phyloP scores from a whole-genome alignment of 345 rosid genomes.

The Eucalyptus sp. region DNA sequence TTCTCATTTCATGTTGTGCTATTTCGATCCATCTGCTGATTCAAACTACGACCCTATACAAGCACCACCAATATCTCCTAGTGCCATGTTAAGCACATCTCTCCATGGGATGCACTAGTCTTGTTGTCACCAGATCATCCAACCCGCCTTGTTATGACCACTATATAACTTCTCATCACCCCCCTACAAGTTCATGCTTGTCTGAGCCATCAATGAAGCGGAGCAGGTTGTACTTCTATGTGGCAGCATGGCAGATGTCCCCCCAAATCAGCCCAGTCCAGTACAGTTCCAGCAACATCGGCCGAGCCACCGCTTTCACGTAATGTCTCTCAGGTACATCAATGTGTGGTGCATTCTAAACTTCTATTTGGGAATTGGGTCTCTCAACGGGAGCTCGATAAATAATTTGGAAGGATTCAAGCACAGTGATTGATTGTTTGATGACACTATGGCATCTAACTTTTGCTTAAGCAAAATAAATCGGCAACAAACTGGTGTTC shows the following conservation, averaged over 20 bases:
- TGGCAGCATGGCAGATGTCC: conserved; percentile 40
- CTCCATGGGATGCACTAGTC: conserved; percentile 20
- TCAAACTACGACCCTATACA: conserved; percentile 10
- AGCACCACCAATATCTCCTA: conserved; percentile 27
- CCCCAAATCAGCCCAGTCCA: conserved; percentile 48
- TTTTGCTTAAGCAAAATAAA: not conserved
- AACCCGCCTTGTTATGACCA: conserved; percentile 45
- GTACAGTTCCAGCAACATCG: conserved; percentile 37
- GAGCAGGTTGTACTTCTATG: conserved; percentile 33
- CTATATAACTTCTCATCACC: conserved; percentile 36
- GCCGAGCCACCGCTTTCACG: conserved; percentile 76
- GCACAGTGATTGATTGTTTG: not conserved
- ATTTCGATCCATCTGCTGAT: conserved; percentile 15
- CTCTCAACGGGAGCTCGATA: not conserved
- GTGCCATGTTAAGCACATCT: conserved; percentile 25
- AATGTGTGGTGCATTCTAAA: not conserved
- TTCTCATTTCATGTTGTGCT: conserved; percentile 19
- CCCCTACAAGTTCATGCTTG: conserved; percentile 47
- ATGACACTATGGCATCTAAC: not conserved
- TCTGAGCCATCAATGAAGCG: conserved; percentile 53
- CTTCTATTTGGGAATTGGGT: not conserved
- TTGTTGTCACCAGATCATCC: conserved; percentile 3
- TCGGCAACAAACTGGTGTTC: not conserved
- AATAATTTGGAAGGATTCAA: not conserved
- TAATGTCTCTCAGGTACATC: conserved; percentile 41